These are phyloP conservation scores for Ophiocordyceps australis DNA, from an alignment of 2,329 filamentous ascomycete species.

Conservation along the genomic window DNA sequence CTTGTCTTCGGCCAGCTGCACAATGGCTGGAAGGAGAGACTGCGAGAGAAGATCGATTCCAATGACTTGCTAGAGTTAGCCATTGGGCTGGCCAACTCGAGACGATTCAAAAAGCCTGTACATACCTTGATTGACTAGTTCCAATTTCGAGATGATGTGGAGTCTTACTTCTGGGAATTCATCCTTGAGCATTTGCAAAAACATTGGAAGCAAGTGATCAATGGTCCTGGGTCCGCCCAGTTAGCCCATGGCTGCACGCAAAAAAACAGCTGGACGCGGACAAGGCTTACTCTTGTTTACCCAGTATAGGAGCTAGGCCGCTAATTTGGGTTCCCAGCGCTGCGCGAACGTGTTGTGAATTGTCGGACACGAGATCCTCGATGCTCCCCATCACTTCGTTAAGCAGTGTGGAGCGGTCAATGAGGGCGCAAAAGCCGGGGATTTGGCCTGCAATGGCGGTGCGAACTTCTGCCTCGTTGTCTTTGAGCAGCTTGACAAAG, in stretches of 20 bases:
- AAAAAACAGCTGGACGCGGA: neutral
- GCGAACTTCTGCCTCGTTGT: conserved; percentile 92
- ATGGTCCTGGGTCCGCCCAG: conserved; percentile 50
- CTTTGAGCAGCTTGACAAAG: conserved; percentile 94
- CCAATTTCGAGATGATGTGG: conserved; percentile 99
- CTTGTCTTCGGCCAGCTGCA: conserved; percentile 95
- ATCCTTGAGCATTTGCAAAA: conserved; percentile 98
- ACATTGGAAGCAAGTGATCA: conserved; percentile 93
- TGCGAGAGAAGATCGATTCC: conserved; percentile 94
- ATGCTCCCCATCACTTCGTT: conserved; percentile 94
- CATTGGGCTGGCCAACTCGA: neutral
- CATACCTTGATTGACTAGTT: conserved; percentile 87
- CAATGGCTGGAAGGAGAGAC: conserved; percentile 89
- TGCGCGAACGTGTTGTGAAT: conserved; percentile 89
- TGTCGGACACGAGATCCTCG: conserved; percentile 89
- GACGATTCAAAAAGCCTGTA: conserved; percentile 2
- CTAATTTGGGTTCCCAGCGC: conserved; percentile 94
- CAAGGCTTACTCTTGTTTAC: conserved; percentile 79
- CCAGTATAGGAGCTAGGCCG: conserved; percentile 86
- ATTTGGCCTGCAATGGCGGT: conserved; percentile 96
- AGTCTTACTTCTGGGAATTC: conserved; percentile 96
- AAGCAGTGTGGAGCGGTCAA: conserved; percentile 74
- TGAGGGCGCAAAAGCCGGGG: conserved; percentile 82
- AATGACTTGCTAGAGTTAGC: conserved; percentile 48
- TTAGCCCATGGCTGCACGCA: neutral